These are phyloP conservation scores for Sporothrix phasma DNA, from an alignment of 2,329 filamentous ascomycete species.

Conservation along the genomic window DNA sequence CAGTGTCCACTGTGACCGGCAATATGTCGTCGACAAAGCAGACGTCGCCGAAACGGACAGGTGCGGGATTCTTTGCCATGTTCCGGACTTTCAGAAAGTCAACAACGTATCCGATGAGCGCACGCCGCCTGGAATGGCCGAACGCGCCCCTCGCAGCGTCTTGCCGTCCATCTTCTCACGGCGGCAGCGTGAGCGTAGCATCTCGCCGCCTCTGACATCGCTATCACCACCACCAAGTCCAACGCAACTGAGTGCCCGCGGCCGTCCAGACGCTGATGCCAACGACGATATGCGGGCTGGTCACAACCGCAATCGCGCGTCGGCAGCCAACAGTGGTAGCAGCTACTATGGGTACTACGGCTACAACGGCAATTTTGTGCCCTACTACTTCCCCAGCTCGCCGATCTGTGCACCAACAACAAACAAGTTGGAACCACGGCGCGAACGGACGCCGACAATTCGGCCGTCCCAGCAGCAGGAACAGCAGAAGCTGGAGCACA, in stretches of 20 bases:
- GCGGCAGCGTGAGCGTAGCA: conserved; percentile 17
- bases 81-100: background rate
- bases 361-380: background rate
- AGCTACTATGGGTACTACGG: background rate
- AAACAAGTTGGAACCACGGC: conserved; percentile 27
- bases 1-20: background rate
- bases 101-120: background rate
- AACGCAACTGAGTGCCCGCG: conserved; percentile 5
- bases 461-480: background rate
- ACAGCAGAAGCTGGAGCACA: background rate
- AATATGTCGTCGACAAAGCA: background rate
- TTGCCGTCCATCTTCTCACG: conserved; percentile 30
- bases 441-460: conserved; percentile 19
- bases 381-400: conserved; percentile 28
- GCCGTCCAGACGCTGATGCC: background rate
- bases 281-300: conserved; percentile 4
- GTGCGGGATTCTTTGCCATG: background rate
- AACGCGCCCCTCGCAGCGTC: conserved; percentile 31
- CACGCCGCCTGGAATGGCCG: background rate
- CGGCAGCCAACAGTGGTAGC: background rate
- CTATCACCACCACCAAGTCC: conserved; percentile 24
- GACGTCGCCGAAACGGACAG: background rate
- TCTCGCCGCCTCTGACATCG: conserved; percentile 25
- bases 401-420: conserved; percentile 31
- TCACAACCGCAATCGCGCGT: conserved; percentile 9